These are phyloP conservation scores for Acacia confusa DNA, from an alignment of 306 rosid genomes.

Conservation along the genomic window DNA sequence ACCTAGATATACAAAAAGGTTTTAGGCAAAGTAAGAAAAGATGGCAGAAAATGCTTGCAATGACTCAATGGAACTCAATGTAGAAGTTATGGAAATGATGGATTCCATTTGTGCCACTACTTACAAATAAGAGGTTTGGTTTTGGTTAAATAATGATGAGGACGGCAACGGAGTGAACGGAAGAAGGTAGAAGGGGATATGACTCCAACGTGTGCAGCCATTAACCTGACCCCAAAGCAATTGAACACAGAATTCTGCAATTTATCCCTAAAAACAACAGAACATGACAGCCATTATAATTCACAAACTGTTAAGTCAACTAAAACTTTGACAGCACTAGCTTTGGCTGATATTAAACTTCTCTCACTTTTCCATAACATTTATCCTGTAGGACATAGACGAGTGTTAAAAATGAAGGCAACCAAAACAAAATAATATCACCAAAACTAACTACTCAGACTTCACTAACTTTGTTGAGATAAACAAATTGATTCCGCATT, in stretches of 20 bases:
- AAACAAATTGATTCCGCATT: not conserved
- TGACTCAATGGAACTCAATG: not conserved
- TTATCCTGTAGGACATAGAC: not conserved
- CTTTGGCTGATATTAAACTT: not conserved
- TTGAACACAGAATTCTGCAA: not conserved
- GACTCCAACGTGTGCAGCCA: conserved; percentile 54
- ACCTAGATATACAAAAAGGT: not conserved
- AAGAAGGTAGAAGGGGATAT: conserved; percentile 48
- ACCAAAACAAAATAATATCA: not conserved
- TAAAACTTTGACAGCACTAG: not conserved
- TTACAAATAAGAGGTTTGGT: conserved; percentile 53
- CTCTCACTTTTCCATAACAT: not conserved
- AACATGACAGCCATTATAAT: not conserved
- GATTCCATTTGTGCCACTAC: conserved; percentile 19
- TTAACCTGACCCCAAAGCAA: conserved; percentile 29
- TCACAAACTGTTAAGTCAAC: not conserved
- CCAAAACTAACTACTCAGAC: conserved; percentile 13
- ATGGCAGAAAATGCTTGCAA: not conserved
- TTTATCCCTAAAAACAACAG: not conserved
- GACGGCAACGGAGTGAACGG: conserved; percentile 45
- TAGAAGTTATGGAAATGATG: not conserved
- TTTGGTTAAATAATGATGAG: conserved; percentile 47
- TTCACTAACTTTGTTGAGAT: not conserved
- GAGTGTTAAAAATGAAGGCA: not conserved
- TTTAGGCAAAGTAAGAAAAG: not conserved